Percentiles rank a stretch among this genome's conserved stretches.
These are phyloP conservation scores for Colletotrichum liaoningense DNA, from an alignment of 2,329 filamentous ascomycete genomes.

Conservation along the genomic window DNA sequence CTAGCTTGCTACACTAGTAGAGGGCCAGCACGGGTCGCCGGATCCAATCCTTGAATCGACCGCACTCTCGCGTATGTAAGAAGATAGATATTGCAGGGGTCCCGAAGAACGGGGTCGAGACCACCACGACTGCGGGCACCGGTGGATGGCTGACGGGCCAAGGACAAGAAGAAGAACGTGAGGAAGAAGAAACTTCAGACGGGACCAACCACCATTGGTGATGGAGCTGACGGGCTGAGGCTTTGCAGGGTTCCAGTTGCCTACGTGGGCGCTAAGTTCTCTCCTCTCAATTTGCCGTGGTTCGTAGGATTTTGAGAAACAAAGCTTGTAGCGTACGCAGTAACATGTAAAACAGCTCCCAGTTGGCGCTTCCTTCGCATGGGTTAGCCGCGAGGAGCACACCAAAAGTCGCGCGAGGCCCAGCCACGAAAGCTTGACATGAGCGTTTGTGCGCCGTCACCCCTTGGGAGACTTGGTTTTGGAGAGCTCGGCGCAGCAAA, in stretches of 20 bases:
- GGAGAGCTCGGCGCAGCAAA: background rate
- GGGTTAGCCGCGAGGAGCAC: conserved; percentile 4
- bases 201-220: background rate
- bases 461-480: background rate
- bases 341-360: background rate
- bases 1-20: conserved; percentile 16
- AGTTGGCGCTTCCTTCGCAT: conserved; percentile 7
- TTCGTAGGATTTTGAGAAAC: background rate
- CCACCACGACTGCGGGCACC: background rate
- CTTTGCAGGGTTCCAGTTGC: background rate
- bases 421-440: conserved; percentile 32
- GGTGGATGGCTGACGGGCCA: background rate
- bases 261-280: background rate
- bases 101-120: conserved; percentile 10
- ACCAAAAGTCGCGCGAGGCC: background rate
- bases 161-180: background rate
- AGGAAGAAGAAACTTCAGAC: background rate
- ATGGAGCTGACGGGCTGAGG: background rate
- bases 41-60: conserved; percentile 20
- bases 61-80: background rate
- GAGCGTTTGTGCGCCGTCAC: background rate
- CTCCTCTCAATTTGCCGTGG: background rate
- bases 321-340: background rate
- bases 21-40: background rate
- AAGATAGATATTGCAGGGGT: conserved; percentile 8